A percentile compares a stretch with the other conserved stretches of the same genome.
These are phyloP conservation scores for Myxozyma geophila DNA, from an alignment of 805 yeast genomes.

Conservation along the genomic window DNA sequence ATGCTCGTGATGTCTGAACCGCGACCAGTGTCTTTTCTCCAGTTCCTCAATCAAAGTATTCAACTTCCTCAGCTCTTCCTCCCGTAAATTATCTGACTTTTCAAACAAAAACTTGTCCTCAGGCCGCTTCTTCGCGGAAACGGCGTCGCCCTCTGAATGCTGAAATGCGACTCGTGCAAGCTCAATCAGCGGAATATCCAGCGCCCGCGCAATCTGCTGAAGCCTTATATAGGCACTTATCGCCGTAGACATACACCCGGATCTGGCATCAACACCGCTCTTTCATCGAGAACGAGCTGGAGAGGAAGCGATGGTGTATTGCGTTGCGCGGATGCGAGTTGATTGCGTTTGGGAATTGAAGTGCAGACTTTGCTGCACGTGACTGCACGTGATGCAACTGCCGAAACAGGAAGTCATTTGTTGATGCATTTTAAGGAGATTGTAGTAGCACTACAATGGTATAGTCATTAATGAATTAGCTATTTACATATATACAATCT, in stretches of 20 bases:
- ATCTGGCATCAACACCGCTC: neutral
- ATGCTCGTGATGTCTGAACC: neutral
- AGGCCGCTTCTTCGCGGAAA: neutral
- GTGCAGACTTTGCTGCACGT: too few species aligned
- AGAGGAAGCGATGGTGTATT: too few species aligned
- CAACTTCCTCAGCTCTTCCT: neutral
- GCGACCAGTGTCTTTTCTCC: neutral
- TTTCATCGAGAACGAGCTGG: neutral
- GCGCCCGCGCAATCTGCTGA: neutral
- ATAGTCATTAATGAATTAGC: too few species aligned
- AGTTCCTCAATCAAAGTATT: neutral
- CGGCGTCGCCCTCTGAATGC: neutral
- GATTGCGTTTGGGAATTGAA: too few species aligned
- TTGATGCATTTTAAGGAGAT: too few species aligned
- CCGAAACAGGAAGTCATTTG: too few species aligned
- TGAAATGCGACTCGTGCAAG: neutral
- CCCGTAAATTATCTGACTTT: neutral
- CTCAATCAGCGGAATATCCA: slow-evolving; percentile 1
- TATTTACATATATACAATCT: too few species aligned
- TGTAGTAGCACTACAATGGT: too few species aligned
- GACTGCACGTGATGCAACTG: too few species aligned
- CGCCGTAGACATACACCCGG: slow-evolving; percentile 11
- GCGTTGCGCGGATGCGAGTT: too few species aligned
- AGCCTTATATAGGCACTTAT: slow-evolving; percentile 11
- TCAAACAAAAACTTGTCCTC: neutral